Base-by-base conservation (phyloP, 2,329 filamentous ascomycete species). In the Xylogone sp. region DNA sequence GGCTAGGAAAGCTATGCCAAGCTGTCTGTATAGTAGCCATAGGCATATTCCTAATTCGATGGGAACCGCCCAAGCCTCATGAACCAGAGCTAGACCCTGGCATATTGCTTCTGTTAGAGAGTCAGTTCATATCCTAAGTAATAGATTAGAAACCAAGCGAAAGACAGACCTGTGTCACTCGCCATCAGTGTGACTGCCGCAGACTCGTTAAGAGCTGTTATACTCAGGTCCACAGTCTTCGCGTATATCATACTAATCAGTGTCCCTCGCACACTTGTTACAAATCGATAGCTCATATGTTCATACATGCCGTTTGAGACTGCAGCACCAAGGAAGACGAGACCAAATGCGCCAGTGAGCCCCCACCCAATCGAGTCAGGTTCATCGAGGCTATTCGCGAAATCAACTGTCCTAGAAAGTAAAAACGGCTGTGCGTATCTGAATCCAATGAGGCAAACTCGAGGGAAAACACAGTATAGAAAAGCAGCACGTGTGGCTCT, bases 51-150 rank as follows among this genome's bases (percentile, higher is more conserved):
- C 56, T 18, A 62, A 51, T 43, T 67, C 62, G 8, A 60, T 56
- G 3, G 61, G 55, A 31, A 59, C 57, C n/a, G 62, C 63, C 63
- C 64, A 67, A 21, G 65, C 46, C 46, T 67, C 65, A 50, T 67
- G 62, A 10, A 65, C 31, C 21, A 53, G 48, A 24, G 51, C 65
- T 22, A 69, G 56, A 1, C 67, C 69, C 22, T 49, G 27, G 52
- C 51, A 64, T 42, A 59, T 64, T 18, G 56, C 54, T 50, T 59
- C 59, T 59, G n/a, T n/a, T n/a, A n/a, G n/a, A n/a, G n/a, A n/a
- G n/a, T n/a, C n/a, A n/a, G n/a, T n/a, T n/a, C n/a, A n/a, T n/a
- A n/a, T n/a, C n/a, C n/a, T n/a, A n/a, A n/a, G n/a, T n/a, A n/a
- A n/a, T n/a, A n/a, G n/a, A n/a, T n/a, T n/a, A n/a, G n/a, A n/a